These are phyloP conservation scores for Misopates orontium DNA, from an alignment of 257 asterid genomes.

Conservation along the genomic window DNA sequence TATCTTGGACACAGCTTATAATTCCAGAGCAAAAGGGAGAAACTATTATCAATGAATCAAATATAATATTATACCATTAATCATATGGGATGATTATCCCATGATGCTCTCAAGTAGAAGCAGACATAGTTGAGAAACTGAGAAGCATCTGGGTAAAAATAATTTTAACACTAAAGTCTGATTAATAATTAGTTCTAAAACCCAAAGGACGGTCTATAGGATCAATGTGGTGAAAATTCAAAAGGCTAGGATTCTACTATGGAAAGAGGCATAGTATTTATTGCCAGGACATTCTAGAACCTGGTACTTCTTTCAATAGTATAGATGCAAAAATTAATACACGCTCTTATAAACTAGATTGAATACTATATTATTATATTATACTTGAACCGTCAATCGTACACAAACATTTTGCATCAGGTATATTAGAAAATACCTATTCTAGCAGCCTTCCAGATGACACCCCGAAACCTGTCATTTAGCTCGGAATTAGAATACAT, in stretches of 20 bases:
- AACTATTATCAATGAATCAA: too few relatives aligned
- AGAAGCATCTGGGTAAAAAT: too few relatives aligned
- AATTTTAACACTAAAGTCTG: too few relatives aligned
- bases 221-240: background rate
- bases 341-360: background rate
- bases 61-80: too few relatives aligned
- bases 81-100: too few relatives aligned
- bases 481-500: conserved; percentile 19
- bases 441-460: conserved; percentile 64
- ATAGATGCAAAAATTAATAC: background rate
- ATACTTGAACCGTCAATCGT: conserved; percentile 13
- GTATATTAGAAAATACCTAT: conserved; percentile 39
- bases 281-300: too few relatives aligned
- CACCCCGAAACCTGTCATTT: conserved; percentile 53
- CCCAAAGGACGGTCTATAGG: conserved; percentile 8
- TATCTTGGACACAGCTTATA: background rate
- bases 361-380: background rate
- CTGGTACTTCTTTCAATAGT: conserved; percentile 4
- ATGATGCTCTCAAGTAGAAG: too few relatives aligned
- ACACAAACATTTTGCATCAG: conserved; percentile 5
- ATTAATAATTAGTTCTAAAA: background rate
- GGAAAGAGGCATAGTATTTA: background rate
- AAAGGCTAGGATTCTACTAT: background rate
- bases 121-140: too few relatives aligned
- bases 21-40: too few relatives aligned